Percentiles rank a stretch among this genome's conserved stretches.
phyloP scores from a whole-genome alignment of 495 filamentous ascomycete species.

The Penicillium tannophilum region DNA sequence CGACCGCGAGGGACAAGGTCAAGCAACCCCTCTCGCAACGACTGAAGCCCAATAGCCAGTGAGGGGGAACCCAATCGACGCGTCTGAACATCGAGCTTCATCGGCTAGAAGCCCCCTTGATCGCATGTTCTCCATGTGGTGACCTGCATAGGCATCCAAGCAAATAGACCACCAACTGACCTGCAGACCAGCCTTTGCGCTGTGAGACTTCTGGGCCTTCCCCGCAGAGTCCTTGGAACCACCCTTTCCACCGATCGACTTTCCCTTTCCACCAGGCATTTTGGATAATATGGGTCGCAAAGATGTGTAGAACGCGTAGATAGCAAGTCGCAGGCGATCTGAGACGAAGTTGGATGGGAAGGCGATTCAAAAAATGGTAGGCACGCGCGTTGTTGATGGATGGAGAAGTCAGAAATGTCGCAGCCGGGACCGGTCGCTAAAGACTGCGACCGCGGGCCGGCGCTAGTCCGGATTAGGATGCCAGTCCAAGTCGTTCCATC shows the following conservation, averaged over 20 bases:
- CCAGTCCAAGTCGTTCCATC: constrained; percentile 16
- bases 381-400: constrained; percentile 54
- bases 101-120: constrained; percentile 11
- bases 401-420: constrained; percentile 53
- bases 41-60: constrained; percentile 3
- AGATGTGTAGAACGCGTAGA: constrained; percentile 29
- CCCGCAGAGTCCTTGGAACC: constrained; percentile 69
- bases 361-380: constrained; percentile 34
- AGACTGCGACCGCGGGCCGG: constrained; percentile 36
- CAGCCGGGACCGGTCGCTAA: constrained; percentile 46
- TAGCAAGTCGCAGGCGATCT: constrained; percentile 22
- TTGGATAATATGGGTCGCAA: constrained; percentile 40
- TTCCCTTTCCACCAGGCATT: constrained; percentile 90
- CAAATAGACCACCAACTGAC: constrained; percentile 58
- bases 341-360: constrained; percentile 38
- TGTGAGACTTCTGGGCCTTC: constrained; percentile 98
- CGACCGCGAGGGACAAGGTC: constrained; percentile 13
- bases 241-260: constrained; percentile 93
- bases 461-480: constrained; percentile 46
- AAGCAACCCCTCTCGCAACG: neutral
- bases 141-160: constrained; percentile 1
- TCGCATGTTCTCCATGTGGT: constrained; percentile 15
- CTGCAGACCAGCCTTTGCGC: constrained; percentile 96
- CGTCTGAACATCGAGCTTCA: constrained; percentile 20
- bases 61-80: constrained; percentile 24